Base-by-base conservation (phyloP, 2,329 filamentous ascomycete genomes). In the Phialocephala sp. region DNA sequence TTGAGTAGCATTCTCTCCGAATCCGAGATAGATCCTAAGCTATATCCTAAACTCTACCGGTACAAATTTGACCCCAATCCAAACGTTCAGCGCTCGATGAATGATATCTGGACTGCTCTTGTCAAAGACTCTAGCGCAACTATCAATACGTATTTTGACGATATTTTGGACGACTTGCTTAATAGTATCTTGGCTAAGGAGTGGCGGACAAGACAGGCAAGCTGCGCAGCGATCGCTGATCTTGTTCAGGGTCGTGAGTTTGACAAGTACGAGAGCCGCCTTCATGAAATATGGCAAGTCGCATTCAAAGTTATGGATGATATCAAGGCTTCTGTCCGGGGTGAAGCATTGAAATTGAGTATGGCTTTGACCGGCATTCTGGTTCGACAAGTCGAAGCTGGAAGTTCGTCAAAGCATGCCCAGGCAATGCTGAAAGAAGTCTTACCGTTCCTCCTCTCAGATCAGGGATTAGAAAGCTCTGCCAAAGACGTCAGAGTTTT, bases 41-140 rank as follows among this genome's bases (percentile, higher is more conserved):
- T 99, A 18, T 98, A 97, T 73, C 93, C 94, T 0, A 98, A 97
- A 79, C 86, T 99, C 1, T 99, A 91, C 79, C 87, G 95, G 57
- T 99, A 98, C 78, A 86, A 93, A 59, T 98, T 98, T 68, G 95
- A 99, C 77, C 95, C 95, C 0, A 98, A 97, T 75, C 85, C 89
- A 1, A 97, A 97, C 69, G 95, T 98, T 14, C 92, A 94, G 76
- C 86, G 89, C 57, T 97, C 94, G 0, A 99, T 99, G 95, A 94
- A 97, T 64, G 93, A 96, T 68, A 98, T 99, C 70, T 99, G 95
- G 95, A 94, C 91, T 73, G 90, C 94, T 0, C 81, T 99, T n/a
- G 93, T 98, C 62, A 97, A 96, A 75, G 93, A 98, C 72, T 87
- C 92, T 1, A 89, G 87, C 20, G 83, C 85, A 0, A 91, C 91